Evolutionary conservation across 2,329 filamentous ascomycete genomes (phyloP).

Genomic region (Davidsoniella australis): DNA sequence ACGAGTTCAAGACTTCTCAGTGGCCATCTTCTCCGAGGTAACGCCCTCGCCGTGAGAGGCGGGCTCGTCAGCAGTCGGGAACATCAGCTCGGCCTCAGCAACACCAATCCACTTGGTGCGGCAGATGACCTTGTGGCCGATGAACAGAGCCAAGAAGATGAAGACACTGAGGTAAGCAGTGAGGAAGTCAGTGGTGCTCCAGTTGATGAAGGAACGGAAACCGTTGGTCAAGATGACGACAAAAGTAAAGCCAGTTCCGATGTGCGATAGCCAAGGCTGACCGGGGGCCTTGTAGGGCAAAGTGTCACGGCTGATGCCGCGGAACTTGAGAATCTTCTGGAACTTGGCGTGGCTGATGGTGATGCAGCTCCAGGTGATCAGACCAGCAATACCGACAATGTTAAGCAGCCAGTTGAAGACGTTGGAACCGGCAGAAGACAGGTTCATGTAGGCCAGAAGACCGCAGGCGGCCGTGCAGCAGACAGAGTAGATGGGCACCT

Average conservation of each 20-base stretch:
- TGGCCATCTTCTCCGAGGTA: too few species aligned
- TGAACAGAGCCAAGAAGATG: constrained; percentile 40
- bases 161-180: constrained; percentile 47
- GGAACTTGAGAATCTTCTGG: constrained; percentile 38
- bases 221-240: constrained; percentile 51
- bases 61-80: constrained; percentile 3
- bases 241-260: constrained; percentile 47
- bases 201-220: constrained; percentile 50
- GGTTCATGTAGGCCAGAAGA: constrained; percentile 50
- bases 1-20: background rate
- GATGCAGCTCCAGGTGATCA: constrained; percentile 56
- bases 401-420: constrained; percentile 62
- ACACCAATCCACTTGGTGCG: constrained; percentile 24
- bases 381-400: constrained; percentile 49
- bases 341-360: constrained; percentile 47
- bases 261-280: constrained; percentile 48
- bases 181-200: constrained; percentile 44
- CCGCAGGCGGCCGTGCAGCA: constrained; percentile 38
- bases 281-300: constrained; percentile 44
- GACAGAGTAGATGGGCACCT: constrained; percentile 44
- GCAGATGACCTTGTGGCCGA: constrained; percentile 39
- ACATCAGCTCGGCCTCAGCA: constrained; percentile 21
- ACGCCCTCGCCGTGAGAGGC: too few species aligned
- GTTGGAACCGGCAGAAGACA: constrained; percentile 36
- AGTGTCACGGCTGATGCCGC: constrained; percentile 36